Base-by-base conservation (phyloP, 2,329 filamentous ascomycete species). In the Dactylonectria estremocensis region DNA sequence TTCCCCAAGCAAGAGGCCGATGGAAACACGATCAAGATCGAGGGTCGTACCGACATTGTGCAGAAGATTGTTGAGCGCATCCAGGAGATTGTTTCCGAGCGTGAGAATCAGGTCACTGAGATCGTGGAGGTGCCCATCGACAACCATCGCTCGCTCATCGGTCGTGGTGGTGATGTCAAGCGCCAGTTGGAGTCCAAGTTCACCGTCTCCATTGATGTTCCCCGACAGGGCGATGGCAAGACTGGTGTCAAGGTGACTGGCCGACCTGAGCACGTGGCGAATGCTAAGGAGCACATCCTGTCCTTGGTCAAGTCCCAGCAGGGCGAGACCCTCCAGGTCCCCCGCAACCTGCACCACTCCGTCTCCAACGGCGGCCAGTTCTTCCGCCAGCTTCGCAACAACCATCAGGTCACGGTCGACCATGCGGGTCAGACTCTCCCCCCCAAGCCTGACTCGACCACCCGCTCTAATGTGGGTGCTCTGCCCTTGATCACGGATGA, bases 401-500 rank as follows among this genome's bases (percentile, higher is more conserved):
- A 98, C 77, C 88, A 93, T 82, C 92, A 93, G 73, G 94, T 99
- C 72, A 96, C 92, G 1, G 93, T 99, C 60, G 95, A 98, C 80
- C 96, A 98, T 79, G 93, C 90, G 62, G 95, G 95, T 50, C 90
- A 96, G 67, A 84, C 92, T 64, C 85, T 93, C 4, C 96, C 96
- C 6, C 80, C 90, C 45, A 95, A 92, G 83, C 88, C 92, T 31
- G 82, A 88, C 65, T 82, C 86, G 65, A 80, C 85, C 68, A 80
- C 83, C 9, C 87, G 89, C 22, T 85, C 86, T 45, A 91, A 89
- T 70, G 89, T 88, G 50, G 87, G 85, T 55, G 82, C 89, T 45
- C 88, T 97, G 64, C 96, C 96, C n/a, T 83, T 99, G 73, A 98
- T 98, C 81, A 98, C 95, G 1, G 96, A 98, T 77, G 93, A 96